phyloP scores from a whole-genome alignment of 2,329 filamentous ascomycete genomes.

The Aspergillus puulaauensis region DNA sequence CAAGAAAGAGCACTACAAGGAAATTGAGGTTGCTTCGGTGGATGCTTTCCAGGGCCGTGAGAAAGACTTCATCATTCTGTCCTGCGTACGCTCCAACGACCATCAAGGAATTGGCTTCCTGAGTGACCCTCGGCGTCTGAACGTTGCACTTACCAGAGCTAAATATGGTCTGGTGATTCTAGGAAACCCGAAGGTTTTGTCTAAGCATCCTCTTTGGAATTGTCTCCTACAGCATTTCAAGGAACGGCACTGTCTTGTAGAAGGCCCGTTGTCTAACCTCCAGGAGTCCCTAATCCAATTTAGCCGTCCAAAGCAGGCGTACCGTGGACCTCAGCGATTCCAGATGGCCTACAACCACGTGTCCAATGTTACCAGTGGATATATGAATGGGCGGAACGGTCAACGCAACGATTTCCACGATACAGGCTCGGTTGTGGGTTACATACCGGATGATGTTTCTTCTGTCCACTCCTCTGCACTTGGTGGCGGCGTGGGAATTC shows the following conservation, averaged over 20 bases:
- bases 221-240: slow-evolving; percentile 95
- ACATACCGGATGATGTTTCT: slow-evolving; percentile 95
- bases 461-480: slow-evolving; percentile 91
- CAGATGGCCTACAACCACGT: slow-evolving; percentile 74
- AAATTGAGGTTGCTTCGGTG: slow-evolving; percentile 96
- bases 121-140: slow-evolving; percentile 94
- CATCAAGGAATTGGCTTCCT: slow-evolving; percentile 99
- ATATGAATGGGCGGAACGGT: slow-evolving; percentile 52
- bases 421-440: slow-evolving; percentile 85
- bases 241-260: slow-evolving; percentile 91
- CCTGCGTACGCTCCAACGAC: slow-evolving; percentile 96
- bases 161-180: slow-evolving; percentile 97
- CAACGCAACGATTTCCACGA: slow-evolving; percentile 62
- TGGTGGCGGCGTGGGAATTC: slow-evolving; percentile 78
- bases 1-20: slow-evolving; percentile 98
- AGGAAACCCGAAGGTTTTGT: slow-evolving; percentile 94
- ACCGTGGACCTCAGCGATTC: slow-evolving; percentile 83
- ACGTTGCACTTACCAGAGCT: slow-evolving; percentile 93
- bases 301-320: slow-evolving; percentile 86
- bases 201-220: slow-evolving; percentile 98
- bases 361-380: slow-evolving; percentile 57
- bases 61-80: slow-evolving; percentile 98
- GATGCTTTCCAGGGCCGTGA: slow-evolving; percentile 98
- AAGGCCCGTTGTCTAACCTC: slow-evolving; percentile 92
- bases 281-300: slow-evolving; percentile 95